Base-by-base conservation (phyloP, 805 yeast genomes). In the Scheffersomyces lignosus region DNA sequence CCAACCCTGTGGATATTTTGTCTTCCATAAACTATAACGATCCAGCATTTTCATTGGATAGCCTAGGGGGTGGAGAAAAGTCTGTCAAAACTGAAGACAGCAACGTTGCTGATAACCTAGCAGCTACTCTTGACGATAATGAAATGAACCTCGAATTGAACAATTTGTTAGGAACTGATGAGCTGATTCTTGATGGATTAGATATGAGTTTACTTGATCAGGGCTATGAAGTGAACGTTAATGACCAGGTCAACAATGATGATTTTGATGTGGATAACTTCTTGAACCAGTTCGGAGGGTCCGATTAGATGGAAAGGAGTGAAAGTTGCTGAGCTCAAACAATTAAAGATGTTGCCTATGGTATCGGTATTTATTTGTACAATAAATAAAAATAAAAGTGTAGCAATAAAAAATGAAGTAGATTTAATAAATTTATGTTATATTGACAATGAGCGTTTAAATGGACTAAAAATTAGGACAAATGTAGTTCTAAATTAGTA, bases 211-310 rank as follows among this genome's bases (percentile, higher is more conserved):
- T 69, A 35, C 48, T 67, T 24, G 70, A 64, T 33, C 62, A 55
- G 33, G 65, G 60, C 5, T 52, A 45, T 18, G 67, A 62, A 20
- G 39, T 41, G 18, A 41, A 44, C 5, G 46, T 36, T 18, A 38
- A 36, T n/a, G 49, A 38, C 10, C 51, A 47, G 13, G 41, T 44
- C 12, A 45, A 43, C n/a, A 47, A 41, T 15, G 70, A 64, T 23
- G 73, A 66, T 37, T 69, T 69, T 47, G 73, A 69, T 41, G 75
- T 69, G 25, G 75, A 69, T 34, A 65, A 58, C 44, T 69, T 69
- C 40, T 58, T 69, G 40, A 66, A 65, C 43, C 73, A 69, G 44
- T 67, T 67, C 47, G 73, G 73, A 5, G 61, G 57, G 26, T 56
- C 54, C 29, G 64, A 60, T 26, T 60, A 41, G 34, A 7, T 20